These are phyloP conservation scores for Cucurbita ficifolia DNA, from an alignment of 306 rosid species.

Conservation along the genomic window DNA sequence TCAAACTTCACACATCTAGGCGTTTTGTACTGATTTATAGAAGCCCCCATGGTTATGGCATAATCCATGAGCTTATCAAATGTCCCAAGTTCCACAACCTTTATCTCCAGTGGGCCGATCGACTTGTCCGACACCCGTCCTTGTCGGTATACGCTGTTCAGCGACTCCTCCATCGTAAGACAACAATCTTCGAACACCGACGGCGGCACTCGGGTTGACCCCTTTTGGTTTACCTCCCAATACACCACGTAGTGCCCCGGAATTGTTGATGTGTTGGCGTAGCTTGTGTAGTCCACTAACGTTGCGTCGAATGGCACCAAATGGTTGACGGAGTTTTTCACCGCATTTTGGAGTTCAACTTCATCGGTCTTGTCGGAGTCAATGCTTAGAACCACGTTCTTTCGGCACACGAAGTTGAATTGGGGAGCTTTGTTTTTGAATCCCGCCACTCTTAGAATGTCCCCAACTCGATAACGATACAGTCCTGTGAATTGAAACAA, in stretches of 20 bases:
- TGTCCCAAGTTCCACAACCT: not conserved
- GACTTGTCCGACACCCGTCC: slow-evolving; percentile 8
- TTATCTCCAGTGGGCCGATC: slow-evolving; percentile 4
- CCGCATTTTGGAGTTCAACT: slow-evolving; percentile 8
- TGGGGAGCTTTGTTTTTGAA: slow-evolving; percentile 13
- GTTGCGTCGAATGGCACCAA: not conserved
- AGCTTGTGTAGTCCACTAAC: slow-evolving; percentile 7
- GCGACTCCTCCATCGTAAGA: slow-evolving; percentile 2
- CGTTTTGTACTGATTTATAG: slow-evolving; percentile 8
- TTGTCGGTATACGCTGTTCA: slow-evolving; percentile 6
- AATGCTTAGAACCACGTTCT: slow-evolving; percentile 8
- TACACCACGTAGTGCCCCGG: slow-evolving; percentile 6
- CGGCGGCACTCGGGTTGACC: not conserved
- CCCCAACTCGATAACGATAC: slow-evolving; percentile 6
- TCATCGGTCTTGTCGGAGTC: slow-evolving; percentile 9
- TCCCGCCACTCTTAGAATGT: slow-evolving; percentile 5
- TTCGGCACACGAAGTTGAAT: slow-evolving; percentile 8
- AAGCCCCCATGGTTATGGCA: slow-evolving; percentile 9
- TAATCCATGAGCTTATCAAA: slow-evolving; percentile 10
- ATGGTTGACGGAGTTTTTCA: not conserved
- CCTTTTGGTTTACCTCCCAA: slow-evolving; percentile 1
- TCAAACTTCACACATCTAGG: slow-evolving; percentile 5
- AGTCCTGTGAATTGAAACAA: not conserved
- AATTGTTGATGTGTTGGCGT: slow-evolving; percentile 3
- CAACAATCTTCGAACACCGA: slow-evolving; percentile 11